Percentiles rank a stretch among this genome's conserved stretches.
Conservation (phyloP, 345 rosid species). For the Lepidium sativum region DNA sequence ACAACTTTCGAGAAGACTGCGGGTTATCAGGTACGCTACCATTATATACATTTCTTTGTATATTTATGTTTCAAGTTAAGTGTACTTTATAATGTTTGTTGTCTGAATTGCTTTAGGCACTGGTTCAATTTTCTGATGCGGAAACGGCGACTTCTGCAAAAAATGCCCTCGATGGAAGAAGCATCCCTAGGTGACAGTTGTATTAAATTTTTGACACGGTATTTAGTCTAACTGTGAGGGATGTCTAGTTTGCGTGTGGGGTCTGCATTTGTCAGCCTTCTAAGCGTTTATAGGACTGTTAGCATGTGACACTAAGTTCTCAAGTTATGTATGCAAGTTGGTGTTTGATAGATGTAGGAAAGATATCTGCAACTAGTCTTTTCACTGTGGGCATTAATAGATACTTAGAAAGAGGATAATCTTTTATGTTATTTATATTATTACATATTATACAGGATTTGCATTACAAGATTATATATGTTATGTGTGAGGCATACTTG, state of each 20-base stretch:
- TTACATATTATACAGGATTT: not conserved
- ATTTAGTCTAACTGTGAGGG: constrained; percentile 46
- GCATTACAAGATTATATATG: not conserved
- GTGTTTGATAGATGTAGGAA: not conserved
- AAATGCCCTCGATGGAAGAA: constrained; percentile 87
- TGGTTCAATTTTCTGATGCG: constrained; percentile 93
- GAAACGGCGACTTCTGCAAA: constrained; percentile 91
- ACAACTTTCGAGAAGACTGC: constrained; percentile 98
- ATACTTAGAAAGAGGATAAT: not conserved
- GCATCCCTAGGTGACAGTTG: constrained; percentile 95
- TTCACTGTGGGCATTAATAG: not conserved
- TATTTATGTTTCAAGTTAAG: not conserved
- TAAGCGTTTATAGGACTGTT: not conserved
- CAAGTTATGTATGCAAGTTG: not conserved
- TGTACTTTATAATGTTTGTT: constrained; percentile 3
- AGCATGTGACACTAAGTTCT: not conserved
- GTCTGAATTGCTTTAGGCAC: constrained; percentile 46
- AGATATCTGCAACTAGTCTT: not conserved
- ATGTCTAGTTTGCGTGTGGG: constrained; percentile 16
- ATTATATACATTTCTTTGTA: not conserved
- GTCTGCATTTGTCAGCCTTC: constrained; percentile 8
- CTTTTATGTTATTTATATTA: not conserved
- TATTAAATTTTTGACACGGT: constrained; percentile 51
- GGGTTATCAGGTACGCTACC: constrained; percentile 75
- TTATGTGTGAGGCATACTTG: not conserved